These are phyloP conservation scores for Rhizopus delemar DNA, from an alignment of 371 early-diverging fungal genomes.

Conservation along the genomic window DNA sequence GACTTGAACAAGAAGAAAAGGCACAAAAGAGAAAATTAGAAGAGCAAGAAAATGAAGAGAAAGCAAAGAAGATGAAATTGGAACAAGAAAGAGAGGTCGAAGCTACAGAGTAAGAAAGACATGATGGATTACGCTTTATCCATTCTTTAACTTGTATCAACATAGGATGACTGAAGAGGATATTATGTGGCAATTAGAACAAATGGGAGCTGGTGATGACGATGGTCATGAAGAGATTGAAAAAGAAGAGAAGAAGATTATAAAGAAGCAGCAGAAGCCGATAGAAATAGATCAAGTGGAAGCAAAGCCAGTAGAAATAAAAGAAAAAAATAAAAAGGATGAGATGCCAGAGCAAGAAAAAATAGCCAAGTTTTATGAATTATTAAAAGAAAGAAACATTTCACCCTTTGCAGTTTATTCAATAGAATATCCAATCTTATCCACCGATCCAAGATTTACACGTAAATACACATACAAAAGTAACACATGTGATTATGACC, in stretches of 20 bases:
- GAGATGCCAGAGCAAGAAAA: constrained; percentile 40
- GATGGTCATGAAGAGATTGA: constrained; percentile 22
- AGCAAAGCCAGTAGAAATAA: neutral
- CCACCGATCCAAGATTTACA: constrained; percentile 57
- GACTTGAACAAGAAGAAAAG: constrained; percentile 25
- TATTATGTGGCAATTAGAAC: constrained; percentile 67
- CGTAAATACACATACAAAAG: constrained; percentile 30
- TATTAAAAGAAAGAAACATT: constrained; percentile 70
- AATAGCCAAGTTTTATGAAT: constrained; percentile 43
- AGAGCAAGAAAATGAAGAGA: constrained; percentile 25
- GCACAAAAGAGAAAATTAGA: constrained; percentile 17
- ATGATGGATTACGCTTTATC: too few relatives aligned
- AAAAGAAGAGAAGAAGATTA: neutral
- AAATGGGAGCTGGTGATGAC: constrained; percentile 40
- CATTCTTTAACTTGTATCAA: neutral
- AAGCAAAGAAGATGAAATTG: constrained; percentile 25
- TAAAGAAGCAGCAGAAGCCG: constrained; percentile 5
- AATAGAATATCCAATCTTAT: constrained; percentile 61
- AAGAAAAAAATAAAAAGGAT: neutral
- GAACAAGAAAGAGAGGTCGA: constrained; percentile 14
- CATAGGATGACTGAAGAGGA: constrained; percentile 73
- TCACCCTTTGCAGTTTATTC: constrained; percentile 78
- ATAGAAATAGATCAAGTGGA: constrained; percentile 6
- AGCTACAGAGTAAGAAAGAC: constrained; percentile 27
- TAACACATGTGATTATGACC: too few relatives aligned